Evolutionary conservation across 1,284 basidiomycete genomes (phyloP), one percentile per base, ranked within the genome.

Genomic region (Schizophyllum commune): DNA sequence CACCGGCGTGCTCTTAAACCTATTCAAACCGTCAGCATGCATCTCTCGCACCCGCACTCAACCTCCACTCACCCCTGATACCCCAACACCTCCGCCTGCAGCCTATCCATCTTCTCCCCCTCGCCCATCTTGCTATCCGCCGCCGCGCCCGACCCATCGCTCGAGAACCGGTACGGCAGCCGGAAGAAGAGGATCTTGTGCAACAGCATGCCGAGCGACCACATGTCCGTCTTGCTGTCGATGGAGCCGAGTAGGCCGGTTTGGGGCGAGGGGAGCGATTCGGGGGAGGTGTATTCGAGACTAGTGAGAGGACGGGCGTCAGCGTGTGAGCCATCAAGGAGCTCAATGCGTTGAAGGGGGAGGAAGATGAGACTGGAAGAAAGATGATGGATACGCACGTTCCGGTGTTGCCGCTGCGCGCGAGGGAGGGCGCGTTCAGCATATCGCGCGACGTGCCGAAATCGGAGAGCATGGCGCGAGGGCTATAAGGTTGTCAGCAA

Each of bases 381-480:
- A 8, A 60, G 33, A 15, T 52, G 6, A n/a, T 2, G 54, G 32
- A n/a, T 11, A 88, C 94, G 73, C 78, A 92, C 79, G 94, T 97
- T 64, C 95, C 94, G 19, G 94, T 97, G 70, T 96, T 94, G 6
- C 95, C 95, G 1, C 92, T 91, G 17, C 93, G 82, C 34, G 80
- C 9, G 39, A 47, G 75, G 15, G 83, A 75, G 13, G 84, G 79
- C 2, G 83, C 81, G 53, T 84, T 83, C 5, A 95, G 78, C 87
- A 92, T 92, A 68, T 95, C 93, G 57, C 92, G 85, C 11, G 93
- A 96, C 0, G 94, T 96, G 4, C 95, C 95, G 73, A 98, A 98
- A 69, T 98, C 95, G 1, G 93, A 94, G 11, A 97, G 78, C 88
- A 96, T 89, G 0, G 92, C 94, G 64, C 89, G 80, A 19, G 89